Evolutionary conservation across 768 basidiomycete species (phyloP), one percentile per base, ranked within the genome.

Genomic region (Auricularia cornea): DNA sequence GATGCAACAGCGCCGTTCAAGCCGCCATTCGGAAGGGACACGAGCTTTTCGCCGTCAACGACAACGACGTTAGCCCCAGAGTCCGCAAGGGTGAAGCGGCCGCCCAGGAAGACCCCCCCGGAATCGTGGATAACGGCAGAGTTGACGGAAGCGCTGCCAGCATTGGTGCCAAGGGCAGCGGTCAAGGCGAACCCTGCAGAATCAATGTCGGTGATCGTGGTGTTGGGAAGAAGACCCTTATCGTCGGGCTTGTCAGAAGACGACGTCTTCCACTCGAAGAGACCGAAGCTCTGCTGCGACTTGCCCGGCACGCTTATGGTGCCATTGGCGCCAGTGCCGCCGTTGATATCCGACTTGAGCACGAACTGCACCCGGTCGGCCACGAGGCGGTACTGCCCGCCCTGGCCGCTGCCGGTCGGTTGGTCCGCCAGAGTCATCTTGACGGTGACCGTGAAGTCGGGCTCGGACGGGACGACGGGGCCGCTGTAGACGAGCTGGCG

Each of bases 311-410:
- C 31, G 69, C 73, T 38, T 14, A 72, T 68, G 29, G 76, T 72
- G 2, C 74, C 71, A 51, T 71, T 75, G 3, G 74, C 71, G 44
- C 71, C 70, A 2, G 67, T 66, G 16, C 76, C 72, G 26, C 79
- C 80, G 38, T 75, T 64, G 70, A 81, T 83, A 16, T 83, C 81
- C 23, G 86, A 89, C 23, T 79, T 86, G 56, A 98, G 81, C 38
- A 87, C 75, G 61, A 98, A 73, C 72, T 94, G 84, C n/a, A 98
- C 81, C 32, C 85, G 80, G 70, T 94, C 92, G 3, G 96, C 96
- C 11, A 98, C 87, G 33, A 98, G 75, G 60, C 88, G 83, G 72
- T 86, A 96, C 65, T 84, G 74, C n/a, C 87, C 88, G 54, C 81
- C 79, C 68, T 83, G 78, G 5, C 86, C 89, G 51, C 73, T 75